Evolutionary conservation across 257 asterid species (phyloP), one percentile per base, ranked within the genome.

Genomic region (Cordia subcordata): DNA sequence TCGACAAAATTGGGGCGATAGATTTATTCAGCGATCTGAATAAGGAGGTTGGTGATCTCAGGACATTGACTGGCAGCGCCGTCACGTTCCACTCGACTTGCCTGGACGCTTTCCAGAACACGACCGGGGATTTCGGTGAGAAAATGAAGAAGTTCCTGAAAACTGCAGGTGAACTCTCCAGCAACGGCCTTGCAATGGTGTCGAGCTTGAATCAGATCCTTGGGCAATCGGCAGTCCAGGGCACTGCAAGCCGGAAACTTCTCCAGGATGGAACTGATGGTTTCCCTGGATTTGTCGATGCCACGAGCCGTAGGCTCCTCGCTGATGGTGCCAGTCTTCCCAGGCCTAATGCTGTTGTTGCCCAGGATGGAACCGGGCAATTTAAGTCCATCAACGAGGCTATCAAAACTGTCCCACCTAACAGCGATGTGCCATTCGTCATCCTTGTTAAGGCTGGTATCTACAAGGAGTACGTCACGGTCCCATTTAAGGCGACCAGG

Each of bases 321-420:
- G 67, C 72, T 51, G 75, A 60, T 10, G 15, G 50, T 0, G 53
- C 68, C 2, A 63, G 62, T 0, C 20, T 47, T 0, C 5, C 46
- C 56, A 80, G 66, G 35, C 76, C 87, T 0, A 78, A 71, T 8
- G 82, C 58, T 0, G 74, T 73, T 38, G 96, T 85, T 63, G 87
- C 95, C 0, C 70, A 42, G 15, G 96, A 88, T 62, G 95, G 95
- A 0, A 79, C 81, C 53, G 94, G 94, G 1, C 57, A 76, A 5
- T 81, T 33, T 47, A 75, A 63, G 74, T 71, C 86, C 53, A 84
- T 87, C 20, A 39, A 49, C 0, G 87, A 51, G 0, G 96, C 94
- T 8, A 16, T 84, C 12, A 63, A 55, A 8, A 55, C 73, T 3
- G 65, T 78, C 10, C 82, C 87, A 0, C 12, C 13, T 6, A 80